Evolutionary conservation across 1,284 basidiomycete species (phyloP).

Genomic region (Rhodotorula sp.): DNA sequence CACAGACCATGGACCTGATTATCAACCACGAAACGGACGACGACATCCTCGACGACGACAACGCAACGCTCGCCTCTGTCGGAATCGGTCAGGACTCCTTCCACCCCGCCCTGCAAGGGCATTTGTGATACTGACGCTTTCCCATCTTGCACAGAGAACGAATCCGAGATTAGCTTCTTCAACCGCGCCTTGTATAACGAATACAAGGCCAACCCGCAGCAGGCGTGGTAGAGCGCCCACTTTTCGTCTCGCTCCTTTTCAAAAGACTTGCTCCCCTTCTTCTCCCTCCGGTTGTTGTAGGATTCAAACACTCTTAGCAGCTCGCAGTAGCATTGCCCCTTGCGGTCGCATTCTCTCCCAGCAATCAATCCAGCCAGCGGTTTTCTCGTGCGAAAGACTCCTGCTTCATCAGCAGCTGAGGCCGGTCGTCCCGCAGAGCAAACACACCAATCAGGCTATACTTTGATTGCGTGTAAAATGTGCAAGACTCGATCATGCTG

Average conservation of each 20-base stretch:
- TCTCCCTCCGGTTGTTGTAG: constrained; percentile 9
- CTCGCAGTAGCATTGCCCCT: neutral
- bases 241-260: too few species aligned
- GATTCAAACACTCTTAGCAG: neutral
- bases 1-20: constrained; percentile 85
- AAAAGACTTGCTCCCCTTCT: neutral
- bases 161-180: constrained; percentile 90
- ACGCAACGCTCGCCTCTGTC: constrained; percentile 61
- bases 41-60: constrained; percentile 76
- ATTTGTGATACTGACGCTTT: constrained; percentile 1
- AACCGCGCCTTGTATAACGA: constrained; percentile 68
- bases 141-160: constrained; percentile 72
- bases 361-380: neutral
- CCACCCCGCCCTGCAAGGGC: neutral
- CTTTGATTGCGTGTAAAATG: too few species aligned
- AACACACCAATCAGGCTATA: too few species aligned
- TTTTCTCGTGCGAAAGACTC: too few species aligned
- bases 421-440: too few species aligned
- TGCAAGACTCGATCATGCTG: too few species aligned
- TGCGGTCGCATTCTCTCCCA: neutral
- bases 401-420: too few species aligned
- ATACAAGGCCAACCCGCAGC: constrained; percentile 74
- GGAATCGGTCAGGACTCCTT: constrained; percentile 64
- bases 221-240: constrained; percentile 33
- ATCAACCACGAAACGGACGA: constrained; percentile 86